Evolutionary conservation across 2,329 filamentous ascomycete genomes (phyloP), one percentile per base, ranked within the genome.

Genomic region (Ophiosphaerella korrae): DNA sequence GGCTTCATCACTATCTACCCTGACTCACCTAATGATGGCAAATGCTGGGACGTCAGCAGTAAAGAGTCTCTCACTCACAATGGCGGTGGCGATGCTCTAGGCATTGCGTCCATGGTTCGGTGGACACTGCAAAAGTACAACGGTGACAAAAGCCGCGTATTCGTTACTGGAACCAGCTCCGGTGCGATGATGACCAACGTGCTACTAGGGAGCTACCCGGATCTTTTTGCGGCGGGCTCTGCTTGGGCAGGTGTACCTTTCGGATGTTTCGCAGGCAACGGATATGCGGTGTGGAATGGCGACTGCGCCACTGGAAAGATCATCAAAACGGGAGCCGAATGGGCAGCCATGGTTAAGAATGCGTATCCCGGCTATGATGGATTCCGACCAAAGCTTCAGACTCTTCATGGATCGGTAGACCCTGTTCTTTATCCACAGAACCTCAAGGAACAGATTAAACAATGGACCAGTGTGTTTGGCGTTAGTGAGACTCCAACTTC

Each of bases 131-230:
- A 66, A 24, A 66, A 69, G 39, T 71, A 71, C 32, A 37, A 50
- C 2, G 67, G 53, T 4, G 67, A 72, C 38, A 55, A 57, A 26
- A 56, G 64, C 24, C 61, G 68, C 7, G 66, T 72, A 1, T 72
- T 72, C 34, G 68, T 71, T 4, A 66, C 63, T 0, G 69, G 69
- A 7, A 72, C 68, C 2, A 71, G 66, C 38, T 71, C 66, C 5
- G 69, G 69, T 5, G 69, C 69, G 0, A 72, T 72, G 68, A 71
- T 72, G 68, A 71, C 69, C 2, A 67, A 70, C 23, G 67, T 71
- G 1, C 57, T 72, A 2, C 39, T 71, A 3, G 68, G 69, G 1
- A 64, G 61, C 33, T 72, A 72, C 42, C 69, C 69, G 1, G 69
- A 72, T 37, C 58, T 72, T 1, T 72, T 72, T 35, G 66, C 69